phyloP scores from a whole-genome alignment of 768 basidiomycete genomes.

The Naganishia vishniacii region DNA sequence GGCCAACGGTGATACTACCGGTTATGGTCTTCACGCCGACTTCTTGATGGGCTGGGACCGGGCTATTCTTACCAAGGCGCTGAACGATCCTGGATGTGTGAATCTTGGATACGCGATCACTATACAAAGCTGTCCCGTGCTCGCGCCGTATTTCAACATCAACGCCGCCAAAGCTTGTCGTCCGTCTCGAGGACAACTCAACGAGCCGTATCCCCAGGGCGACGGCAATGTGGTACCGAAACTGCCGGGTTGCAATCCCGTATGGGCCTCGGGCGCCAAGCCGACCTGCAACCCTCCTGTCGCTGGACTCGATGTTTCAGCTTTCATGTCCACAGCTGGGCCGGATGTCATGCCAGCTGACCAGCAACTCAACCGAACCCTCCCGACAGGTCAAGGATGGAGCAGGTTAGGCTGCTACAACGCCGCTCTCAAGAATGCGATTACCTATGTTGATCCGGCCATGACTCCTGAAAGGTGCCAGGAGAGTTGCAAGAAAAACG shows the following conservation, averaged over 20 bases:
- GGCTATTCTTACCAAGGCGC: slow-evolving; percentile 56
- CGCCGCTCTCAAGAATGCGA: slow-evolving; percentile 25
- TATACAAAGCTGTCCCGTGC: background rate
- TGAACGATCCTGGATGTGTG: slow-evolving; percentile 49
- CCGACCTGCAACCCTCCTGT: slow-evolving; percentile 36
- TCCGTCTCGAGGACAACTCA: slow-evolving; percentile 32
- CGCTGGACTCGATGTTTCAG: slow-evolving; percentile 30
- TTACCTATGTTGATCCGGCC: slow-evolving; percentile 28
- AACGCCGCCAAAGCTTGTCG: slow-evolving; percentile 27
- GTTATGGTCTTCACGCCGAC: slow-evolving; percentile 55
- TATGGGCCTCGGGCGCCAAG: slow-evolving; percentile 40
- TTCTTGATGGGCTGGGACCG: slow-evolving; percentile 54
- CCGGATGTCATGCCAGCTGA: slow-evolving; percentile 27
- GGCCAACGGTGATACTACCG: slow-evolving; percentile 61
- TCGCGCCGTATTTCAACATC: slow-evolving; percentile 8
- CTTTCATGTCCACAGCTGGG: slow-evolving; percentile 34
- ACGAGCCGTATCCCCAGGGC: slow-evolving; percentile 28
- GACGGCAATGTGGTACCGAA: slow-evolving; percentile 32
- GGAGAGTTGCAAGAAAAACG: slow-evolving; percentile 25
- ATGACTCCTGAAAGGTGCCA: slow-evolving; percentile 31
- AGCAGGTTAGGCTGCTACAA: slow-evolving; percentile 32
- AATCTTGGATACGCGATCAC: slow-evolving; percentile 4
- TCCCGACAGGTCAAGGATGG: slow-evolving; percentile 39
- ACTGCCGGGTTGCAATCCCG: slow-evolving; percentile 43
- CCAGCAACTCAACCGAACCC: slow-evolving; percentile 25